phyloP scores from a whole-genome alignment of 2,329 filamentous ascomycete genomes.

The Clarireedia monteithiana region DNA sequence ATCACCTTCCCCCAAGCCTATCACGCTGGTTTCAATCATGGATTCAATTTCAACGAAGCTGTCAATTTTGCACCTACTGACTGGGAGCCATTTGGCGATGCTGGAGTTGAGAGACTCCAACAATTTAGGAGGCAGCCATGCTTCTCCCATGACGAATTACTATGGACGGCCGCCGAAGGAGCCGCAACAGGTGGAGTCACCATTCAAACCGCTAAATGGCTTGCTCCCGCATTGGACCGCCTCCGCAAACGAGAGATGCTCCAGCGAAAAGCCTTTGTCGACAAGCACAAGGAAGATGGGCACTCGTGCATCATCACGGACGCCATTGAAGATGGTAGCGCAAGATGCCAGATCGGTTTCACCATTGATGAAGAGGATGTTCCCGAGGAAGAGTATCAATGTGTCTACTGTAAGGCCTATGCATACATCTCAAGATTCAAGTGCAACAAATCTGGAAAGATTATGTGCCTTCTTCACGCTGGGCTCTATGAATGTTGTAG shows the following conservation, averaged over 20 bases:
- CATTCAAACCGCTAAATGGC: conserved; percentile 92
- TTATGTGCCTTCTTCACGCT: conserved; percentile 75
- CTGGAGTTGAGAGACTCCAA: conserved; percentile 78
- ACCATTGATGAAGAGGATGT: conserved; percentile 66
- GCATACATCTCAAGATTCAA: conserved; percentile 86
- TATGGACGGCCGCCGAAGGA: conserved; percentile 81
- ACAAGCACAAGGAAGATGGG: conserved; percentile 50
- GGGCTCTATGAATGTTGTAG: conserved; percentile 77
- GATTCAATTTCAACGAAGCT: conserved; percentile 97
- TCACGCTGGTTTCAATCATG: conserved; percentile 96
- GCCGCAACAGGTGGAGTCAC: conserved; percentile 55
- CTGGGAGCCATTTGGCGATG: conserved; percentile 88
- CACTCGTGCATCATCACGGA: conserved; percentile 28
- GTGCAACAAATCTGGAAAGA: conserved; percentile 73
- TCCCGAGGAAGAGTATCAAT: conserved; percentile 87
- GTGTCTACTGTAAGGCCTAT: conserved; percentile 85
- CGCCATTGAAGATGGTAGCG: conserved; percentile 21
- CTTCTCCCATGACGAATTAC: conserved; percentile 92
- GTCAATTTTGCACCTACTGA: conserved; percentile 95
- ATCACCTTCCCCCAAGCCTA: conserved; percentile 96
- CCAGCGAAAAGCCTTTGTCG: conserved; percentile 61
- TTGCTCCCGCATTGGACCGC: conserved; percentile 76
- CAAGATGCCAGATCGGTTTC: conserved; percentile 51
- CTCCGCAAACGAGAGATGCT: conserved; percentile 66
- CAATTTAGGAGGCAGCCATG: conserved; percentile 87